Percentiles rank a stretch among this genome's conserved stretches.
phyloP scores from a whole-genome alignment of 139 green algal species.

The Chlamydomonas eustigma region DNA sequence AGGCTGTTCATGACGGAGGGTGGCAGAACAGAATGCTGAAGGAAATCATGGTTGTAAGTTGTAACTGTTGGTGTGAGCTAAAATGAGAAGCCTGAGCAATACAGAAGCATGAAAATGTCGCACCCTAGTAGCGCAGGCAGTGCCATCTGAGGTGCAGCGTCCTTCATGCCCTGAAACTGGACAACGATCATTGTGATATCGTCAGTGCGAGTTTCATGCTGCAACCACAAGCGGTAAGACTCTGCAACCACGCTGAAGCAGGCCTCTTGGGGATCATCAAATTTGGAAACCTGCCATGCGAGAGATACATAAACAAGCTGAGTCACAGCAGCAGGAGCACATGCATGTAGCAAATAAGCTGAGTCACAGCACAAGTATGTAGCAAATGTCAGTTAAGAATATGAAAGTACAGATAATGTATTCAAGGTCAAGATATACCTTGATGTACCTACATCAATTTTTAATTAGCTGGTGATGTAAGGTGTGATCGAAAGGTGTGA shows the following conservation, averaged over 20 bases:
- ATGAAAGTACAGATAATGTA: too few relatives aligned
- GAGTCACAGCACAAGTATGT: neutral
- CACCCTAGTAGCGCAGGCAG: constrained; percentile 34
- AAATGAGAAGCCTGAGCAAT: neutral
- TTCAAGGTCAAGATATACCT: too few relatives aligned
- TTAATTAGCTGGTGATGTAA: too few relatives aligned
- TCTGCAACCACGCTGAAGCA: constrained; percentile 67
- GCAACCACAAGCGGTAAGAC: constrained; percentile 84
- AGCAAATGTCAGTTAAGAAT: too few relatives aligned
- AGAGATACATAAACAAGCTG: constrained; percentile 3
- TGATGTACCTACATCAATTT: too few relatives aligned
- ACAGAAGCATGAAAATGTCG: neutral
- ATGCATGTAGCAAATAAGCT: neutral
- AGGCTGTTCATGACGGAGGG: neutral
- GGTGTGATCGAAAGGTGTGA: too few relatives aligned
- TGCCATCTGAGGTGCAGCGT: constrained; percentile 32
- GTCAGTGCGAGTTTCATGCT: constrained; percentile 88
- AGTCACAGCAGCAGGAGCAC: neutral
- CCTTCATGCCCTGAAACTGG: constrained; percentile 50
- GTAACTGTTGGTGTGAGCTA: too few relatives aligned
- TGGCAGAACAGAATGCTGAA: too few relatives aligned
- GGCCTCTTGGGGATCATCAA: constrained; percentile 56
- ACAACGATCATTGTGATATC: constrained; percentile 91
- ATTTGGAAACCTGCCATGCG: constrained; percentile 49
- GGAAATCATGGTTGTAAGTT: too few relatives aligned